A percentile compares a stretch with the other conserved stretches of the same genome.
These are phyloP conservation scores for Tothia fuscella DNA, from an alignment of 2,329 filamentous ascomycete species.

Conservation along the genomic window DNA sequence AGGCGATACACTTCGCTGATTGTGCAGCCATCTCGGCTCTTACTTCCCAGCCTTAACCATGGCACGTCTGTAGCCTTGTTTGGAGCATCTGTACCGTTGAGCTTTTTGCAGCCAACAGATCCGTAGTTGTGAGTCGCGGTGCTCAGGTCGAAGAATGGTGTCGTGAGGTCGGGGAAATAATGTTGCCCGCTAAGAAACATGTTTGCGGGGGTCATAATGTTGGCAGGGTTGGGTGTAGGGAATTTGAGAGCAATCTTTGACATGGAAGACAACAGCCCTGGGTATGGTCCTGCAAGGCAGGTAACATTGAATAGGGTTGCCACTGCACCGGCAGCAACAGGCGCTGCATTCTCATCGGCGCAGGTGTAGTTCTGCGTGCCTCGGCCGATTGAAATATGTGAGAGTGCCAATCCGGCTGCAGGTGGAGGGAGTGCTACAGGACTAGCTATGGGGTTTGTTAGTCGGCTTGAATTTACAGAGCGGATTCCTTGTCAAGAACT, in stretches of 20 bases:
- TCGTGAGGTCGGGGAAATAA: conserved; percentile 60
- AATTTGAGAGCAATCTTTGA: conserved; percentile 58
- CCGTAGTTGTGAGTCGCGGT: conserved; percentile 40
- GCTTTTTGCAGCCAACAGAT: conserved; percentile 53
- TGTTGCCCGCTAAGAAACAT: conserved; percentile 62
- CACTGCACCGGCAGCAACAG: conserved; percentile 58
- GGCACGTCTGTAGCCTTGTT: conserved; percentile 53
- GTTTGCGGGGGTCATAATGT: conserved; percentile 41
- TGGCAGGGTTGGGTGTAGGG: conserved; percentile 36
- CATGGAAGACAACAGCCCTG: conserved; percentile 52
- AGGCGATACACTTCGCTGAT: conserved; percentile 73
- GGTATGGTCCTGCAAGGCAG: conserved; percentile 61
- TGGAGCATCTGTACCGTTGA: conserved; percentile 51
- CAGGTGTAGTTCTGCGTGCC: conserved; percentile 95
- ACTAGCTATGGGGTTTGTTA: neutral
- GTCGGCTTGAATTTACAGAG: neutral
- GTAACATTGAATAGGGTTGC: conserved; percentile 82
- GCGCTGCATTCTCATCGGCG: conserved; percentile 45
- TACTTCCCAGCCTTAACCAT: conserved; percentile 60
- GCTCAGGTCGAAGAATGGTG: conserved; percentile 71
- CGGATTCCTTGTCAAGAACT: neutral
- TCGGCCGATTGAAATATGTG: conserved; percentile 74
- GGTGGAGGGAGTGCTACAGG: conserved; percentile 43
- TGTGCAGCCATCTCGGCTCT: conserved; percentile 37
- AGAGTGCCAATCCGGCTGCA: conserved; percentile 48